Base-by-base conservation (phyloP, 2,329 filamentous ascomycete genomes). In the Pestalotiopsis sp. region DNA sequence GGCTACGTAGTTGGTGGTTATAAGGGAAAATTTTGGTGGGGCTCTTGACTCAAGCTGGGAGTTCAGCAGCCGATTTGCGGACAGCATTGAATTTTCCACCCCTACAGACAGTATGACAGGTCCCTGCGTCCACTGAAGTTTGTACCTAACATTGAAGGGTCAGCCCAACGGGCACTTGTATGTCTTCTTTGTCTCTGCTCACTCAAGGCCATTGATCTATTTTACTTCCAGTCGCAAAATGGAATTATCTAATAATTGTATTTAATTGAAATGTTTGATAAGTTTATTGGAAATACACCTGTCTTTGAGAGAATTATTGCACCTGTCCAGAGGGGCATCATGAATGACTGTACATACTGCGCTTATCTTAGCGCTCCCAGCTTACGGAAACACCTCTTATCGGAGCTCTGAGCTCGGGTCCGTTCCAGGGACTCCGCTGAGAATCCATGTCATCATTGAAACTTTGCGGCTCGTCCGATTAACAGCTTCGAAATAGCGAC, bases 391-490 rank as follows among this genome's bases (percentile, higher is more conserved):
- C 31, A 36, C 36, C 52, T 38, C 27, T 60, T 61, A 45, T 45
- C 65, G 58, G 65, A 57, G 45, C 65, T 61, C 23, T 36, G 23
- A 45, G 17, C 59, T 20, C 31, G 23, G 11, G 59, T 14, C n/a
- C n/a, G n/a, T n/a, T n/a, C n/a, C n/a, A n/a, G n/a, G 6, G 13
- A 17, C 20, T 59, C 52, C 55, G 64, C 36, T 23, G 39, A 20
- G 20, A 55, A 70, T 70, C 67, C 69, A 72, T 69, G 71, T 73
- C 69, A 72, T 71, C 70, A 68, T 71, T 63, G 61, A 71, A 52
- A 69, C 58, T 66, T 58, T 66, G 39, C 41, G 23, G 57, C 57
- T 64, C 49, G 45, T 68, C 38, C 27, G 31, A 63, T 52, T 49
- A 25, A 7, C 36, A 38, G 3, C 36, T 52, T 52, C 9, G 31